phyloP scores from a whole-genome alignment of 306 rosid genomes.

The Quercus mongolica region DNA sequence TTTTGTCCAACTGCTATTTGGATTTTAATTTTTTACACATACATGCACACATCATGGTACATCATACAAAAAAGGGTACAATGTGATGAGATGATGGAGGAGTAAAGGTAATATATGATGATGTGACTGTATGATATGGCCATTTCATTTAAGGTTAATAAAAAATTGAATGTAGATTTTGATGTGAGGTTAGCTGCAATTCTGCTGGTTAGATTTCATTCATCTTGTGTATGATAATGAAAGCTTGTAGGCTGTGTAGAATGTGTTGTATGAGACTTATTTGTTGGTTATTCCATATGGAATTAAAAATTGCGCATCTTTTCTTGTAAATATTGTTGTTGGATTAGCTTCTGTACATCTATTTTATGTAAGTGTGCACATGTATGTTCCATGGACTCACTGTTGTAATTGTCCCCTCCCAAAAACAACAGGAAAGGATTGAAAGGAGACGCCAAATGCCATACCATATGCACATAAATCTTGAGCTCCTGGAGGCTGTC shows the following conservation, averaged over 20 bases:
- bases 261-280: background rate
- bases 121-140: background rate
- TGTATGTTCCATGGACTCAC: background rate
- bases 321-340: background rate
- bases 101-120: background rate
- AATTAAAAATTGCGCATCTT: background rate
- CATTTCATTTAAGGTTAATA: background rate
- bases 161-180: background rate
- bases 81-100: background rate
- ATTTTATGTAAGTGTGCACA: background rate
- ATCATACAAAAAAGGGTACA: too few relatives aligned
- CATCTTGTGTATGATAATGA: background rate
- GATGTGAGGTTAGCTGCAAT: background rate
- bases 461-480: conserved; percentile 97
- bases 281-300: background rate
- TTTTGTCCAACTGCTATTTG: background rate
- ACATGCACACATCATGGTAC: background rate
- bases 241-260: background rate
- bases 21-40: background rate
- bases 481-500: conserved; percentile 86
- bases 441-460: conserved; percentile 99
- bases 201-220: background rate
- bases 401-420: background rate
- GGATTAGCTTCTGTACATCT: background rate
- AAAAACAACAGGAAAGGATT: conserved; percentile 65